Evolutionary conservation across 1,284 basidiomycete species (phyloP).

Genomic region (Ustilago hordei): DNA sequence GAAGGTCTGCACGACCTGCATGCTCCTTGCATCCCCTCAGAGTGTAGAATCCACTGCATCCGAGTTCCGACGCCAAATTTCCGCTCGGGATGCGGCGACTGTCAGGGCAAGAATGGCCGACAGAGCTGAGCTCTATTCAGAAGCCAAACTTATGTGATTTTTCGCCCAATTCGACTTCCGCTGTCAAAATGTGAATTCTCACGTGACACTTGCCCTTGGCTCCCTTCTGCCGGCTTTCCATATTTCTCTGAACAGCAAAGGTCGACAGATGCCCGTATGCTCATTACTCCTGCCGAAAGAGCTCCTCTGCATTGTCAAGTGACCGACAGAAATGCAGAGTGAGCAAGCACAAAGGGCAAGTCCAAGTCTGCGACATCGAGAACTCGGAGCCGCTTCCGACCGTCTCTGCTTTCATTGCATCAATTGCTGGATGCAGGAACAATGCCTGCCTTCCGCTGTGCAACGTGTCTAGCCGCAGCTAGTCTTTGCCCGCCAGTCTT

Average conservation of each 20-base stretch:
- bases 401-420: not conserved
- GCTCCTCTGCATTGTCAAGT: not conserved
- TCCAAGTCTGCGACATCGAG: not conserved
- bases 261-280: constrained; percentile 15
- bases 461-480: not conserved
- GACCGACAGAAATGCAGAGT: not conserved
- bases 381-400: constrained; percentile 7
- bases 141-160: not conserved
- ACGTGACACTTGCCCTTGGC: not conserved
- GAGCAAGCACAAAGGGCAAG: not conserved
- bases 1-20: constrained; percentile 4
- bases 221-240: not conserved
- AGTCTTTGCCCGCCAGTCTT: not conserved
- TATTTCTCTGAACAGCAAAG: constrained; percentile 1
- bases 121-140: not conserved
- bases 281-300: not conserved
- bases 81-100: constrained; percentile 7
- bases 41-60: constrained; percentile 25
- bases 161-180: constrained; percentile 4
- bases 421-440: constrained; percentile 1
- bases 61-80: constrained; percentile 15
- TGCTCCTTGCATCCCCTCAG: constrained; percentile 1
- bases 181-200: constrained; percentile 6
- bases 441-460: not conserved
- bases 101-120: not conserved